These are phyloP conservation scores for Cryomyces minteri DNA, from an alignment of 495 filamentous ascomycete genomes.

Conservation along the genomic window DNA sequence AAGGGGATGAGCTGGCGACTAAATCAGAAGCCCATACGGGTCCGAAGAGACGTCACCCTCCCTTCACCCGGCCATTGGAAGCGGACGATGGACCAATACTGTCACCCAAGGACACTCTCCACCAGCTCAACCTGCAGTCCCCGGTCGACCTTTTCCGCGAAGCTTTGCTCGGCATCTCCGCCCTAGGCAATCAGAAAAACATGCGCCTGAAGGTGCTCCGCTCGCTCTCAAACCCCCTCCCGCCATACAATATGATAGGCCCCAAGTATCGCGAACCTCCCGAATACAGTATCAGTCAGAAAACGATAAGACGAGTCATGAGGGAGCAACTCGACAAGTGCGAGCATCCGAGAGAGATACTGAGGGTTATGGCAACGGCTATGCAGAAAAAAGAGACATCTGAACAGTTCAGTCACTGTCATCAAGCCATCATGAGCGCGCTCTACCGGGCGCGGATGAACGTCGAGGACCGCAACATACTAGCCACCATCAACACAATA, in stretches of 20 bases:
- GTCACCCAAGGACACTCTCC: no score
- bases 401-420: neutral
- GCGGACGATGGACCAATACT: no score
- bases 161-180: no score
- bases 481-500: conserved; percentile 8
- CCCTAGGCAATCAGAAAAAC: conserved; percentile 1
- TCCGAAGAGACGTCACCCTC: no score
- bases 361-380: conserved; percentile 4
- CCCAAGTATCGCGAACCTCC: no score
- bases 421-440: conserved; percentile 7
- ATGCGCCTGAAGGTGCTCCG: conserved; percentile 1
- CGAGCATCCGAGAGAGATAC: conserved; percentile 5
- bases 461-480: conserved; percentile 5
- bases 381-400: conserved; percentile 2
- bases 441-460: conserved; percentile 7
- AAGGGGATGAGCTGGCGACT: no score
- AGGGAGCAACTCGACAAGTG: conserved; percentile 7
- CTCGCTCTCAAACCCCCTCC: conserved; percentile 4
- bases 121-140: no score
- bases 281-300: neutral
- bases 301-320: conserved; percentile 4
- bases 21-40: no score
- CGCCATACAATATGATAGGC: neutral
- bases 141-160: no score
- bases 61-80: no score